These are phyloP conservation scores for Logfia minima DNA, from an alignment of 129 eudicot species.

Conservation along the genomic window DNA sequence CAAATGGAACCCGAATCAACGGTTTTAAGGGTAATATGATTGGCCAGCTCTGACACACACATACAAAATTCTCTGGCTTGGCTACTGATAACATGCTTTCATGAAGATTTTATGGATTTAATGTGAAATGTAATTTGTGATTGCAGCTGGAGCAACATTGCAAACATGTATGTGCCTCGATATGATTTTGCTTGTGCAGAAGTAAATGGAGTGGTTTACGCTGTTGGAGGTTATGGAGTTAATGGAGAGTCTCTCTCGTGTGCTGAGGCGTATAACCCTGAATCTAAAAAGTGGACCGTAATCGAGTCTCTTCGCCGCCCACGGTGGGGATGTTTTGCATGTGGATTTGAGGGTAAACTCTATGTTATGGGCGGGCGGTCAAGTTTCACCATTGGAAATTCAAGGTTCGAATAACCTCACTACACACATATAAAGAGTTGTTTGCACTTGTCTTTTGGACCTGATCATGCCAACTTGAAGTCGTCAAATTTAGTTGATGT, in stretches of 20 bases:
- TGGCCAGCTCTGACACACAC: neutral
- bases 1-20: neutral
- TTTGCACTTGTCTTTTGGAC: neutral
- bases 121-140: constrained; percentile 13
- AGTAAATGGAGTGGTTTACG: constrained; percentile 75
- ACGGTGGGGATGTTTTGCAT: constrained; percentile 91
- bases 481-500: too few species aligned
- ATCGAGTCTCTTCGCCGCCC: constrained; percentile 89
- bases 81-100: neutral
- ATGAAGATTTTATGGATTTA: constrained; percentile 9
- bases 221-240: constrained; percentile 80
- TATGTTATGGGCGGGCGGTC: constrained; percentile 97
- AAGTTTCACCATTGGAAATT: constrained; percentile 95
- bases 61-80: neutral
- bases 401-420: constrained; percentile 52
- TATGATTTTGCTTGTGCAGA: constrained; percentile 93
- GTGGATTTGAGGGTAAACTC: constrained; percentile 79
- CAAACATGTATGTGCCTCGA: constrained; percentile 77
- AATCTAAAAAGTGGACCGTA: constrained; percentile 58
- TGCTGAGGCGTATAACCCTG: constrained; percentile 85
- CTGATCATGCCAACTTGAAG: too few species aligned
- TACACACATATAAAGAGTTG: neutral
- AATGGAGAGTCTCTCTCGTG: constrained; percentile 79
- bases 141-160: constrained; percentile 90
- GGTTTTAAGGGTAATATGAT: neutral